Conservation (phyloP, 2,329 filamentous ascomycete genomes). For the Microsporum ferrugineum region DNA sequence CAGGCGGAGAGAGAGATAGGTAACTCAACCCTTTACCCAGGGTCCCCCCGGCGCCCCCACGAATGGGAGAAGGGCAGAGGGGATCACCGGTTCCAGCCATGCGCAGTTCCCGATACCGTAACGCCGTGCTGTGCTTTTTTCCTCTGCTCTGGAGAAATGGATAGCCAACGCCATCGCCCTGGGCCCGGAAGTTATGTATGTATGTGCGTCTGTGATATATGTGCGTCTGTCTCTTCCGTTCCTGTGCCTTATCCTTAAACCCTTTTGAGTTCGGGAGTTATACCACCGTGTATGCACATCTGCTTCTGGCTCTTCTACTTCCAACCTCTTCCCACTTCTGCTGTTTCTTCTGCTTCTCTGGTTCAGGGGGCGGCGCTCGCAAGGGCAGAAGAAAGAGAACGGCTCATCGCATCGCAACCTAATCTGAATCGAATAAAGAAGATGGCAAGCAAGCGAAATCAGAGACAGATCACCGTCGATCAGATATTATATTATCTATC, state of each 20-base stretch:
- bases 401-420: not conserved
- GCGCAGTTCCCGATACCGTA: not conserved
- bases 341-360: not conserved
- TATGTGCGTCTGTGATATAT: not conserved
- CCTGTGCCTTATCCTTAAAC: conserved; percentile 2
- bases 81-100: conserved; percentile 1
- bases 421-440: not conserved
- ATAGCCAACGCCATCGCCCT: not conserved
- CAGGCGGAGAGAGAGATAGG: not conserved
- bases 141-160: not conserved
- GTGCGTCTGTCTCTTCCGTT: not conserved
- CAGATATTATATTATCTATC: not conserved
- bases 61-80: not conserved
- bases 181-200: not conserved
- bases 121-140: not conserved
- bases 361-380: not conserved
- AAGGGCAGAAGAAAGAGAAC: too few relatives aligned
- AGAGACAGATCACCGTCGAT: conserved; percentile 1
- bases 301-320: not conserved
- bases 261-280: not conserved
- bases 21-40: not conserved
- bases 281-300: not conserved
- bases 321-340: not conserved
- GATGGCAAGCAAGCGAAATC: not conserved
- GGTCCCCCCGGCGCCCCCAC: not conserved